Percentiles rank a stretch among this genome's conserved stretches.
Conservation (phyloP, 1,284 basidiomycete species). For the Pseudozyma tsukubaensis region DNA sequence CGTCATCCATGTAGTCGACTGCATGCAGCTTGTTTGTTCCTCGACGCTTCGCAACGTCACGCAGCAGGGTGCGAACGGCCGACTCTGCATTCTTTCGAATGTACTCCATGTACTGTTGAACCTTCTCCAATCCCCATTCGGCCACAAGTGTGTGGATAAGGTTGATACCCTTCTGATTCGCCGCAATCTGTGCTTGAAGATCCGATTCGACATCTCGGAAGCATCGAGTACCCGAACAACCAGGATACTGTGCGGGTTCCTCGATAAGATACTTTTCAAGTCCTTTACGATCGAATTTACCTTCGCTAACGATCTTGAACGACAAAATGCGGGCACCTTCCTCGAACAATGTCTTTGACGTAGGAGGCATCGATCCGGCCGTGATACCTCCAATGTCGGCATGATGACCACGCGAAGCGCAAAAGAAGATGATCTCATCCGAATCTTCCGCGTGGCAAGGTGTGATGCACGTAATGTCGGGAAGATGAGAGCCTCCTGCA, state of each 20-base stretch:
- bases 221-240: conserved; percentile 69
- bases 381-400: conserved; percentile 78
- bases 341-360: conserved; percentile 87
- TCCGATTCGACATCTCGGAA: conserved; percentile 90
- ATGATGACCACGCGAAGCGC: conserved; percentile 83
- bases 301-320: conserved; percentile 90
- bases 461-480: conserved; percentile 87
- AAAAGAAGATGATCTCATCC: conserved; percentile 88
- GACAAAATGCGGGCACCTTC: conserved; percentile 92
- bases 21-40: conserved; percentile 78
- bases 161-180: conserved; percentile 86
- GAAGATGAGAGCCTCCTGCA: conserved; percentile 78
- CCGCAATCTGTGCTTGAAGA: conserved; percentile 93
- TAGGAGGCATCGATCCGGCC: conserved; percentile 92
- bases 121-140: conserved; percentile 86
- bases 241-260: conserved; percentile 80
- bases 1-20: conserved; percentile 72
- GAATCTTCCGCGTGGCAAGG: conserved; percentile 79
- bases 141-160: conserved; percentile 76
- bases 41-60: conserved; percentile 77
- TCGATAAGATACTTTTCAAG: conserved; percentile 84
- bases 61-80: conserved; percentile 85
- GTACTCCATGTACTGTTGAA: conserved; percentile 73
- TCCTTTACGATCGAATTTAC: conserved; percentile 81
- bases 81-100: conserved; percentile 90